Evolutionary conservation across 2,329 filamentous ascomycete species (phyloP).

Genomic region (Hypoxylon sp.): DNA sequence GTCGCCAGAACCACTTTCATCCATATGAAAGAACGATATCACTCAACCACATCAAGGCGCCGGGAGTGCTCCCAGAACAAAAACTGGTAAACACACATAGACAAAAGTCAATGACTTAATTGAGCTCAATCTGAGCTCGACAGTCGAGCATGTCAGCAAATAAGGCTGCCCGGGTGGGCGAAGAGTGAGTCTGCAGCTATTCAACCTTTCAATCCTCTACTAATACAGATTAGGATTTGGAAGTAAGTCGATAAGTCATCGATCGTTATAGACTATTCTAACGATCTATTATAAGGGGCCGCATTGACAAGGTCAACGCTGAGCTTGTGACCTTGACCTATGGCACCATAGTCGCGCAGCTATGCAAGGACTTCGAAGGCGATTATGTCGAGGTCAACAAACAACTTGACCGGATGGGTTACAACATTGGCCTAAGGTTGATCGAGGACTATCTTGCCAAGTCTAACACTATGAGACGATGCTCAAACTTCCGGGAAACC

Average conservation of each 20-base stretch:
- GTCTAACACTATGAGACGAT: conserved; percentile 89
- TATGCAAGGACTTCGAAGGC: conserved; percentile 95
- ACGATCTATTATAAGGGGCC: conserved; percentile 73
- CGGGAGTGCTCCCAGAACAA: neutral
- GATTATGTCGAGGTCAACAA: conserved; percentile 98
- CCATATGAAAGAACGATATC: conserved; percentile 11
- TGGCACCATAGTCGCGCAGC: conserved; percentile 94
- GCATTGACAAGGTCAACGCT: conserved; percentile 97
- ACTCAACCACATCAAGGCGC: neutral
- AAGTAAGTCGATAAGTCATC: conserved; percentile 75
- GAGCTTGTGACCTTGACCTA: conserved; percentile 98
- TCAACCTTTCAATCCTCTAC: conserved; percentile 14
- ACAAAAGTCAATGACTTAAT: conserved; percentile 49
- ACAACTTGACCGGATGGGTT: conserved; percentile 98
- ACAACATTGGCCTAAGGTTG: conserved; percentile 95
- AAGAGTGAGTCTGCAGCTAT: conserved; percentile 67
- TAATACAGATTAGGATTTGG: conserved; percentile 77
- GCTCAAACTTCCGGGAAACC: conserved; percentile 93
- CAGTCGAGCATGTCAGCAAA: conserved; percentile 68
- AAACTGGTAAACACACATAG: conserved; percentile 1
- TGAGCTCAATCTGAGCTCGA: conserved; percentile 46
- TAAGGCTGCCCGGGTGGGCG: conserved; percentile 73
- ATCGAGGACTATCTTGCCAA: conserved; percentile 99
- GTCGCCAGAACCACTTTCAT: conserved; percentile 16
- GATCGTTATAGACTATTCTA: conserved; percentile 26